Percentiles rank a stretch among this genome's conserved stretches.
phyloP scores from a whole-genome alignment of 768 basidiomycete species.

The Leccinum incarnatum region DNA sequence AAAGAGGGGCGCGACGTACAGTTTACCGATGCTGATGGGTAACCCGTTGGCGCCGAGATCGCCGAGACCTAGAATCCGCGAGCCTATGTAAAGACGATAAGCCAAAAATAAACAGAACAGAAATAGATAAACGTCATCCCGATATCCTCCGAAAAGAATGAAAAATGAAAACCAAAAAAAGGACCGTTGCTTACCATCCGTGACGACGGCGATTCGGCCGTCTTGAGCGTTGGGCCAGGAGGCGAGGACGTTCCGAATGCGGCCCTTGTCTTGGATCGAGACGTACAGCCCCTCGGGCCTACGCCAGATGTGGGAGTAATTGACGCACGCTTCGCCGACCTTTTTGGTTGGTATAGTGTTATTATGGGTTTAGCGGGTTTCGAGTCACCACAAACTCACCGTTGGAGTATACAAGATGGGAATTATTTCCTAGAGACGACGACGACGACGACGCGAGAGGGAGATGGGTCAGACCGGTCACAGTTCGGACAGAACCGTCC shows the following conservation, averaged over 20 bases:
- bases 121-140: background rate
- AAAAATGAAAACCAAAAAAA: background rate
- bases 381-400: constrained; percentile 31
- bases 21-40: constrained; percentile 69
- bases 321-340: constrained; percentile 71
- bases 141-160: background rate
- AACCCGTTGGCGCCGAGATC: constrained; percentile 41
- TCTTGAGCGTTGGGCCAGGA: constrained; percentile 46
- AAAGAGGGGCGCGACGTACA: constrained; percentile 38
- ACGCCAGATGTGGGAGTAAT: constrained; percentile 69
- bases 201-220: constrained; percentile 71
- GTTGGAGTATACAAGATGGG: constrained; percentile 79
- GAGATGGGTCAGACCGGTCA: background rate
- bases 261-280: constrained; percentile 64
- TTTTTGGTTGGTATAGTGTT: background rate
- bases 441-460: background rate
- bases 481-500: background rate
- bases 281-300: constrained; percentile 60
- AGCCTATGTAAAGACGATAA: constrained; percentile 34
- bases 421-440: constrained; percentile 35
- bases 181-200: constrained; percentile 49
- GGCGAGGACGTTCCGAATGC: constrained; percentile 53
- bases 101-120: background rate
- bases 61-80: constrained; percentile 70
- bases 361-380: background rate